Base-by-base conservation (phyloP, 2,329 filamentous ascomycete genomes). In the Hortaea werneckii region DNA sequence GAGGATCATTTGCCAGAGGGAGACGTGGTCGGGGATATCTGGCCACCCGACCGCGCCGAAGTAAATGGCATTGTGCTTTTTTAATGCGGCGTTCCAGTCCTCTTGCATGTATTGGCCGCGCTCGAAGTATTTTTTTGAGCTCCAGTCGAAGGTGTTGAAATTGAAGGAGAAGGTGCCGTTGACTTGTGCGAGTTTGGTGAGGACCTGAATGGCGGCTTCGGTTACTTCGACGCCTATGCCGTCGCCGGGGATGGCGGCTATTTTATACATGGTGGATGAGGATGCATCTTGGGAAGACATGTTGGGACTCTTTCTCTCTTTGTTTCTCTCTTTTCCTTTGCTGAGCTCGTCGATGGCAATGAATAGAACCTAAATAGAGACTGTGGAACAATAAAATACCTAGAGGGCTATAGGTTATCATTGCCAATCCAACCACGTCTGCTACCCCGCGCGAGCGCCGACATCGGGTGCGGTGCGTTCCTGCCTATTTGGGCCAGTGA, bases 201-300 rank as follows among this genome's bases (percentile, higher is more conserved):
- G 56, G 12, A 70, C 69, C 53, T 70, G 57, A 6, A 73, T 67
- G 3, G 77, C 74, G 2, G 77, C 77, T 28, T 71, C 66, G 29
- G 82, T 71, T n/a, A 83, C 78, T 59, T 83, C 79, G 1, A 71
- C 69, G 28, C 80, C 79, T 42, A 83, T 82, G 27, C 80, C 78
- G 58, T 83, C 78, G 10, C 76, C 77, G 6, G 79, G 75, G 50
- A 83, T 39, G 9, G 37, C 37, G 9, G 37, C 37, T 10, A 39
- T 20, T 10, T 20, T 10, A 26, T 39, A 39, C 10, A 39, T 20
- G 20, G 20, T 20, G 20, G 20, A 20, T 20, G 20, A 20, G 20
- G 20, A 20, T 20, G 20, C 20, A 20, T 20, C 20, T 20, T 20
- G 20, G 20, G 20, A 20, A 20, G 20, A 20, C 20, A 20, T 20